A percentile compares a stretch with the other conserved stretches of the same genome.
phyloP scores from a whole-genome alignment of 768 basidiomycete species.

The Dioszegia crocea region DNA sequence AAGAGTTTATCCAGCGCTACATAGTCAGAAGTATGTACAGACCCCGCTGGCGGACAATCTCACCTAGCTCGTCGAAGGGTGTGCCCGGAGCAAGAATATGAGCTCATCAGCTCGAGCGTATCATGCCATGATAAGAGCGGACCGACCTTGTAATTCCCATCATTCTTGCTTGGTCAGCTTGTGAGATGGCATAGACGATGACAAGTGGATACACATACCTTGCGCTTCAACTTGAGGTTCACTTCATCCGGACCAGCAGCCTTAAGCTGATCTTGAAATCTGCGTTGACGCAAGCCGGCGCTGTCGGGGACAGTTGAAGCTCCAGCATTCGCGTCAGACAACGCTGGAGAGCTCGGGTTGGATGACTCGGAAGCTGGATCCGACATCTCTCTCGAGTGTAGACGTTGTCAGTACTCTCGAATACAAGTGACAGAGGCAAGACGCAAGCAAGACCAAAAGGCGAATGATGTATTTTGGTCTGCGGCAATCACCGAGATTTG shows the following conservation, averaged over 20 bases:
- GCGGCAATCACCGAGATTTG: no score
- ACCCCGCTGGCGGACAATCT: background rate
- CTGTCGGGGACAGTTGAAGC: no score
- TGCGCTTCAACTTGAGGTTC: background rate
- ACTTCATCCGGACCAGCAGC: background rate
- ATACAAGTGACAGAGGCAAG: no score
- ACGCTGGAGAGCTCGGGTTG: no score
- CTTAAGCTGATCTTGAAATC: background rate
- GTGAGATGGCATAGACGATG: background rate
- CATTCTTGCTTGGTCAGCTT: background rate
- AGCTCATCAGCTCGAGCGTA: background rate
- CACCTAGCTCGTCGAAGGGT: constrained; percentile 45
- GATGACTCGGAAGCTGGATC: no score
- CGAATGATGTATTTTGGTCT: no score
- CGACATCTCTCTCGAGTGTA: no score
- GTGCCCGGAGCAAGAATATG: constrained; percentile 42
- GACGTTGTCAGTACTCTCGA: no score
- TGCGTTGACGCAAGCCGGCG: no score
- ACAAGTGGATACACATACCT: background rate
- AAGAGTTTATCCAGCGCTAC: constrained; percentile 39
- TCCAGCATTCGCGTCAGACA: no score
- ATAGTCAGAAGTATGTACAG: background rate
- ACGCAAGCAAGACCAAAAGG: no score
- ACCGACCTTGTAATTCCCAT: background rate
- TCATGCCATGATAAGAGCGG: no score